These are phyloP conservation scores for Grosmannia serpens DNA, from an alignment of 2,329 filamentous ascomycete genomes.

Conservation along the genomic window DNA sequence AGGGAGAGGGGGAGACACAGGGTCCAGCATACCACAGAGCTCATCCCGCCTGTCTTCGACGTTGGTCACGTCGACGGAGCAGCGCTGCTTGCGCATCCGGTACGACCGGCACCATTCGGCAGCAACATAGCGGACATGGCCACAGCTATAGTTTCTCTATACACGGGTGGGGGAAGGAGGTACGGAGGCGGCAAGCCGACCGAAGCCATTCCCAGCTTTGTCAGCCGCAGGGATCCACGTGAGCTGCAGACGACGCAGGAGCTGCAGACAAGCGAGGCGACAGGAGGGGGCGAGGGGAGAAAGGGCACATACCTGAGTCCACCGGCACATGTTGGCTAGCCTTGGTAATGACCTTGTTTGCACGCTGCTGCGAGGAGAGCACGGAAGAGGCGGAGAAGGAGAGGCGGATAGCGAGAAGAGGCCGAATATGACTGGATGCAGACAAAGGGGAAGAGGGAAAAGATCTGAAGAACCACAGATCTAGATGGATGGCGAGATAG, in stretches of 20 bases:
- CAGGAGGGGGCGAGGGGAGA: neutral
- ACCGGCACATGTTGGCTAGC: slow-evolving; percentile 2
- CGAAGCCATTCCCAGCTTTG: neutral
- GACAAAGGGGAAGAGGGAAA: too few relatives aligned
- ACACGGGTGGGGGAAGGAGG: neutral
- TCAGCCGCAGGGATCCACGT: neutral
- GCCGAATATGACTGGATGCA: too few relatives aligned
- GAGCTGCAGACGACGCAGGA: neutral
- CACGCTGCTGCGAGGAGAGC: too few relatives aligned
- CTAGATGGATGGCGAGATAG: neutral
- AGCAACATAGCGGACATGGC: slow-evolving; percentile 20
- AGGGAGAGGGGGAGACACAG: too few relatives aligned
- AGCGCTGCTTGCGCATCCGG: slow-evolving; percentile 1
- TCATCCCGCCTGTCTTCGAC: neutral
- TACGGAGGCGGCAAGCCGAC: neutral
- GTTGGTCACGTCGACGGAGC: neutral
- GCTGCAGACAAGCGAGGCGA: neutral
- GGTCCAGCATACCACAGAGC: neutral
- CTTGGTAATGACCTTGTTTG: too few relatives aligned
- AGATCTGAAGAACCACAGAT: too few relatives aligned
- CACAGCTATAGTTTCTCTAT: slow-evolving; percentile 19
- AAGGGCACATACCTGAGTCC: slow-evolving; percentile 1
- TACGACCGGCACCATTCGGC: slow-evolving; percentile 18
- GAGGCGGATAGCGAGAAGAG: too few relatives aligned
- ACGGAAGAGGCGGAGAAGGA: too few relatives aligned